These are phyloP conservation scores for Tillandsia fasciculata DNA, from an alignment of 176 grass and related monocot species.

Conservation along the genomic window DNA sequence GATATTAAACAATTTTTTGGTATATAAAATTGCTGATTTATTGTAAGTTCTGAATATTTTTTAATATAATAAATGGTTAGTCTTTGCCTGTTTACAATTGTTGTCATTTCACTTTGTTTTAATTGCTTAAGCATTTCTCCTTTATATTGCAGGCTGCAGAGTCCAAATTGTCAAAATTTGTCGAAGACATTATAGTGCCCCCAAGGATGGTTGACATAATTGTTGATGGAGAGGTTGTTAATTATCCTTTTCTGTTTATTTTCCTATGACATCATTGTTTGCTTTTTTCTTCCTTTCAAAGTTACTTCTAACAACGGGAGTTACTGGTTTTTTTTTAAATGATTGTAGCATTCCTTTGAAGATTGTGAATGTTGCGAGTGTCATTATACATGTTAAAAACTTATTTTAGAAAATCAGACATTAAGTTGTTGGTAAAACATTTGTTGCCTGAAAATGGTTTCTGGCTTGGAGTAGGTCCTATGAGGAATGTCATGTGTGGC, in stretches of 20 bases:
- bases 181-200: conserved; percentile 92
- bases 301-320: no score
- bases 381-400: no score
- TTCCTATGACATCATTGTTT: not conserved
- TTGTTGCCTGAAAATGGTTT: no score
- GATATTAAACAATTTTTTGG: no score
- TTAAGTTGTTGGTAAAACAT: no score
- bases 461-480: no score
- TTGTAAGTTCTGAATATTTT: not conserved
- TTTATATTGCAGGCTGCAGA: conserved; percentile 64
- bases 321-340: no score
- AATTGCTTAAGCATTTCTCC: conserved; percentile 7
- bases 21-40: no score
- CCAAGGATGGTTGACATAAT: conserved; percentile 95
- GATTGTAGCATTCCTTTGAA: no score
- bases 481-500: no score
- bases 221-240: conserved; percentile 86
- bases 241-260: conserved; percentile 5
- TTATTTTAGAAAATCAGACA: no score
- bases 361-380: no score
- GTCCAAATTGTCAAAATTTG: conserved; percentile 84
- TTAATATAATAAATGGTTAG: not conserved
- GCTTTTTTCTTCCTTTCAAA: not conserved
- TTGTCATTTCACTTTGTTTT: not conserved
- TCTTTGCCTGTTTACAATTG: not conserved